Evolutionary conservation across 257 asterid genomes (phyloP).

Genomic region (Nicotiana attenuata): DNA sequence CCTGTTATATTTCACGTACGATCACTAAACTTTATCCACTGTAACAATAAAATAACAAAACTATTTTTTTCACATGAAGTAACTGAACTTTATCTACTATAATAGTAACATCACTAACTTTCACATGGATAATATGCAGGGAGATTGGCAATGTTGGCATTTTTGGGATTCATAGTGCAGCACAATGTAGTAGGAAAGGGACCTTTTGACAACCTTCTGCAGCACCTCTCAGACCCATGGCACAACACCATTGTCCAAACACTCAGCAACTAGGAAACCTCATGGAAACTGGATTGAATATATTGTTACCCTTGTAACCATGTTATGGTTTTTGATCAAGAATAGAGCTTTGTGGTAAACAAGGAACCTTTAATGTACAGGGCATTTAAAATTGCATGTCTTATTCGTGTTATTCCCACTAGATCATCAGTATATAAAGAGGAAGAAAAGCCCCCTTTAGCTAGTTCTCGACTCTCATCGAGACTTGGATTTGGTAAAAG

Average conservation of each 20-base stretch:
- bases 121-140: conserved; percentile 41
- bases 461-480: background rate
- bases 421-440: background rate
- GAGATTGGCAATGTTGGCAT: conserved; percentile 96
- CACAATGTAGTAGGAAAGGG: conserved; percentile 94
- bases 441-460: background rate
- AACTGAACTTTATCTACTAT: no score
- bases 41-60: no score
- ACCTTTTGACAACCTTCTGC: conserved; percentile 86
- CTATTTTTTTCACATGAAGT: no score
- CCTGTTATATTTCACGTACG: no score
- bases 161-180: conserved; percentile 87
- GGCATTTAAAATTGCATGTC: background rate
- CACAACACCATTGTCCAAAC: conserved; percentile 96
- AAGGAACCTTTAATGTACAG: conserved; percentile 8
- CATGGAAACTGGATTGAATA: conserved; percentile 1
- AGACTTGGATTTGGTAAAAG: background rate
- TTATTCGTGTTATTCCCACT: background rate
- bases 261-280: conserved; percentile 19
- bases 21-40: no score
- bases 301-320: conserved; percentile 9
- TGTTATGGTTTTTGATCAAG: conserved; percentile 7
- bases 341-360: conserved; percentile 12
- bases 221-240: conserved; percentile 97
- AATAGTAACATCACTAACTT: background rate